phyloP scores from a whole-genome alignment of 2,329 filamentous ascomycete genomes.

The Xylaria polymorpha region DNA sequence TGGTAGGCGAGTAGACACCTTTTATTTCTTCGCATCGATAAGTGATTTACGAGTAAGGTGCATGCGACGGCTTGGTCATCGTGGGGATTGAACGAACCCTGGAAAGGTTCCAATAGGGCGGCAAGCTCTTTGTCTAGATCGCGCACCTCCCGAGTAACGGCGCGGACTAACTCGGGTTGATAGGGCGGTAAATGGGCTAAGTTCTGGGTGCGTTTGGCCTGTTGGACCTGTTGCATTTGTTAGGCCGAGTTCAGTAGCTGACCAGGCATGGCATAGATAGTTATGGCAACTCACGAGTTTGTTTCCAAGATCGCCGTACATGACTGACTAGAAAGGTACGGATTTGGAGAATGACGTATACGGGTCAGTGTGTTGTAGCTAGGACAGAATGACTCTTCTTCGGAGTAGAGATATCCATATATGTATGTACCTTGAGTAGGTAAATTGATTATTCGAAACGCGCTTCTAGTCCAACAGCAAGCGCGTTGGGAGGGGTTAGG shows the following conservation, averaged over 20 bases:
- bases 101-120: slow-evolving; percentile 82
- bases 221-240: slow-evolving; percentile 74
- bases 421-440: background rate
- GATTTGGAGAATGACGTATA: background rate
- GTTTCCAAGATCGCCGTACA: slow-evolving; percentile 90
- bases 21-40: slow-evolving; percentile 96
- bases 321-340: slow-evolving; percentile 52
- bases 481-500: slow-evolving; percentile 2
- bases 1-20: slow-evolving; percentile 95
- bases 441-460: slow-evolving; percentile 5
- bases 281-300: slow-evolving; percentile 72
- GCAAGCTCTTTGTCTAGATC: slow-evolving; percentile 90
- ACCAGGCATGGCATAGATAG: no score
- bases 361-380: background rate
- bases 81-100: slow-evolving; percentile 85
- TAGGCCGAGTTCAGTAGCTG: slow-evolving; percentile 24
- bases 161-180: slow-evolving; percentile 89
- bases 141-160: slow-evolving; percentile 89
- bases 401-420: background rate
- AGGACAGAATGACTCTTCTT: background rate
- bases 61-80: slow-evolving; percentile 86
- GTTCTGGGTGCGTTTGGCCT: slow-evolving; percentile 94
- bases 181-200: slow-evolving; percentile 89
- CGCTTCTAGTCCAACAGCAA: slow-evolving; percentile 12
- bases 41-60: slow-evolving; percentile 89